Evolutionary conservation across 1,284 basidiomycete genomes (phyloP).

Genomic region (Cryptococcus sp.): DNA sequence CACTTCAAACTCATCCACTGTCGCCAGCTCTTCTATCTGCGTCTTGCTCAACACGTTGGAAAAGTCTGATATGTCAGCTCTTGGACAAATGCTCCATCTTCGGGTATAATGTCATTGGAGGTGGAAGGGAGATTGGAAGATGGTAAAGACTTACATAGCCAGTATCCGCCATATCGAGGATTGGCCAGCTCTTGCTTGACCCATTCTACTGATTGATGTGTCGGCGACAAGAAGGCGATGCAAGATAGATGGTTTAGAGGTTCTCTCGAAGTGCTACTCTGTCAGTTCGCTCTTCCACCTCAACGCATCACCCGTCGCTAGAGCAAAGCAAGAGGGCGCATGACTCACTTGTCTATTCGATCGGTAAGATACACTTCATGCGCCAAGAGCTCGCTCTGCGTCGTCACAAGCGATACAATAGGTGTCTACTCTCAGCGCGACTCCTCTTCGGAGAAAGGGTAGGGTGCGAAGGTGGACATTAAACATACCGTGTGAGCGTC

Average conservation of each 20-base stretch:
- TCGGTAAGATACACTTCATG: constrained; percentile 98
- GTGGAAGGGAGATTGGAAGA: constrained; percentile 46
- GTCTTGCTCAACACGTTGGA: constrained; percentile 87
- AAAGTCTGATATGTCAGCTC: constrained; percentile 60
- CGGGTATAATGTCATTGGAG: constrained; percentile 7
- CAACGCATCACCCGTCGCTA: too few species aligned
- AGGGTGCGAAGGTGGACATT: constrained; percentile 1
- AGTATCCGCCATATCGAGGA: constrained; percentile 94
- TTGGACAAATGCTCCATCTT: too few species aligned
- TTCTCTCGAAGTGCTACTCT: constrained; percentile 59
- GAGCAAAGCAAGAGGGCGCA: too few species aligned
- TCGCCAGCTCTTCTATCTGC: constrained; percentile 87
- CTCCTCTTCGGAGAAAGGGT: too few species aligned
- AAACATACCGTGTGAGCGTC: constrained; percentile 80
- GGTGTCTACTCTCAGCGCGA: too few species aligned
- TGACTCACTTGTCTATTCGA: constrained; percentile 73
- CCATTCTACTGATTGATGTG: constrained; percentile 71
- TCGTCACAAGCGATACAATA: constrained; percentile 89
- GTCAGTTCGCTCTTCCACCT: too few species aligned
- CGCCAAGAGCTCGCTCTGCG: constrained; percentile 87
- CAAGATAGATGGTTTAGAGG: constrained; percentile 95
- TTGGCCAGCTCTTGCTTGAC: constrained; percentile 77
- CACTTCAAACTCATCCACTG: constrained; percentile 92
- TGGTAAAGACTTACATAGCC: constrained; percentile 82
- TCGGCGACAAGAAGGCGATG: constrained; percentile 83